A percentile compares a stretch with the other conserved stretches of the same genome.
Conservation (phyloP, 495 filamentous ascomycete genomes). For the Hypoxylon rickii region DNA sequence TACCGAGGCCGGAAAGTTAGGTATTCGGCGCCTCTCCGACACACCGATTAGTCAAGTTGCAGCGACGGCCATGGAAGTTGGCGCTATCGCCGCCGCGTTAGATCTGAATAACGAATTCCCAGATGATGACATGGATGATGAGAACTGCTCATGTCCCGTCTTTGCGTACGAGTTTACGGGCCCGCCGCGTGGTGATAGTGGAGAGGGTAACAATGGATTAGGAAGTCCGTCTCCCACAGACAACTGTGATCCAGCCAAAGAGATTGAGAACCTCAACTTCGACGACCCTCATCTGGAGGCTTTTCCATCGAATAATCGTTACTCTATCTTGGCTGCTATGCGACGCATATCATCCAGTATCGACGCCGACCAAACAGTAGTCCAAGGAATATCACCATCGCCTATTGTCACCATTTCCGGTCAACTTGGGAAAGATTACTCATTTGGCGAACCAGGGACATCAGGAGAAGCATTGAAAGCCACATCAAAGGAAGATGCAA, state of each 20-base stretch:
- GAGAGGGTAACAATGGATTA: conserved; percentile 14
- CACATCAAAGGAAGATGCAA: conserved; percentile 1
- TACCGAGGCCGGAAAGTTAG: conserved; percentile 34
- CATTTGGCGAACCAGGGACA: background rate
- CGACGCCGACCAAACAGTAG: conserved; percentile 47
- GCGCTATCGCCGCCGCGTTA: conserved; percentile 14
- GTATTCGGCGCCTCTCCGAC: conserved; percentile 14
- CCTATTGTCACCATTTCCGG: conserved; percentile 37
- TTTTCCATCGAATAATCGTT: conserved; percentile 53
- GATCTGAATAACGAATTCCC: conserved; percentile 20
- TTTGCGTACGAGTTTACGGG: conserved; percentile 53
- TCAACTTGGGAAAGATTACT: background rate
- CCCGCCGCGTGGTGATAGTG: conserved; percentile 16
- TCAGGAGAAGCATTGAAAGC: background rate
- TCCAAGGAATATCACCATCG: conserved; percentile 43
- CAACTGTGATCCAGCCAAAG: conserved; percentile 13
- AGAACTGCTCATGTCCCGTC: conserved; percentile 43
- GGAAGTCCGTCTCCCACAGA: conserved; percentile 19
- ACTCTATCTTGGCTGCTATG: conserved; percentile 52
- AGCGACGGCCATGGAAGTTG: conserved; percentile 40
- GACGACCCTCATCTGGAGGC: conserved; percentile 56
- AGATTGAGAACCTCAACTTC: conserved; percentile 41
- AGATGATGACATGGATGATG: conserved; percentile 27
- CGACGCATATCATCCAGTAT: conserved; percentile 50
- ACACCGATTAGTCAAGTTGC: conserved; percentile 30